A percentile compares a stretch with the other conserved stretches of the same genome.
phyloP scores from a whole-genome alignment of 163 green algal genomes.

The Chlamydomonas reinhardtii region DNA sequence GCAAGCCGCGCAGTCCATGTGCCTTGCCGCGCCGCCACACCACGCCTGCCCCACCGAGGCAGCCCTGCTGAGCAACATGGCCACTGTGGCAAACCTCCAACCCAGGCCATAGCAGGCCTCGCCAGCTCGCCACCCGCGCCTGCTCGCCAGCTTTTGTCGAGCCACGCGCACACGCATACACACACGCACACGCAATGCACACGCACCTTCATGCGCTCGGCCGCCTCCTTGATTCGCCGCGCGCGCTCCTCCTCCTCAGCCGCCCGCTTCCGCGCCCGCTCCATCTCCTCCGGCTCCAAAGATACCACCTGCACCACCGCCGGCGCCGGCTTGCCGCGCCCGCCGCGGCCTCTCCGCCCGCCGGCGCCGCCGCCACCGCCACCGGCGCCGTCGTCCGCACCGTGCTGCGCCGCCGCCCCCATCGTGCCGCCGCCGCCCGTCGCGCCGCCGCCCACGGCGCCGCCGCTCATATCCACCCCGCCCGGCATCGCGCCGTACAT shows the following conservation, averaged over 20 bases:
- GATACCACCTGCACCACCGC: constrained; percentile 55
- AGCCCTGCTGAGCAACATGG: too few relatives aligned
- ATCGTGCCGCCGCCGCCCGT: too few relatives aligned
- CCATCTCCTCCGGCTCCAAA: constrained; percentile 50
- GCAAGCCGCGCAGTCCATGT: too few relatives aligned
- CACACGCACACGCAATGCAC: too few relatives aligned
- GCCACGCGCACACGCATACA: too few relatives aligned
- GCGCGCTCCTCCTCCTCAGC: constrained; percentile 54
- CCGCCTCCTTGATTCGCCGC: constrained; percentile 36
- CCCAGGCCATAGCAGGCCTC: too few relatives aligned
- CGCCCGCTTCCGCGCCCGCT: constrained; percentile 50
- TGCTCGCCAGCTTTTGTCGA: too few relatives aligned
- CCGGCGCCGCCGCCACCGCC: neutral
- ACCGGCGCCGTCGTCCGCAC: neutral
- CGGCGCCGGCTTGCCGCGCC: constrained; percentile 8
- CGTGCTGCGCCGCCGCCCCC: neutral
- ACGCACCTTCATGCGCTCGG: constrained; percentile 51
- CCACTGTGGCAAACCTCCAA: too few relatives aligned
- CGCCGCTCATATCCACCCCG: neutral
- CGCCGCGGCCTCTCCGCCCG: neutral
- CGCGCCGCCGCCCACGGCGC: neutral
- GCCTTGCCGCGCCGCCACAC: too few relatives aligned
- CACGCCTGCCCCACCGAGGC: too few relatives aligned
- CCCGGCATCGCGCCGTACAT: neutral
- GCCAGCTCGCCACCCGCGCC: too few relatives aligned